Evolutionary conservation across 306 rosid genomes (phyloP), one percentile per base, ranked within the genome.

Genomic region (Quercus rubra): DNA sequence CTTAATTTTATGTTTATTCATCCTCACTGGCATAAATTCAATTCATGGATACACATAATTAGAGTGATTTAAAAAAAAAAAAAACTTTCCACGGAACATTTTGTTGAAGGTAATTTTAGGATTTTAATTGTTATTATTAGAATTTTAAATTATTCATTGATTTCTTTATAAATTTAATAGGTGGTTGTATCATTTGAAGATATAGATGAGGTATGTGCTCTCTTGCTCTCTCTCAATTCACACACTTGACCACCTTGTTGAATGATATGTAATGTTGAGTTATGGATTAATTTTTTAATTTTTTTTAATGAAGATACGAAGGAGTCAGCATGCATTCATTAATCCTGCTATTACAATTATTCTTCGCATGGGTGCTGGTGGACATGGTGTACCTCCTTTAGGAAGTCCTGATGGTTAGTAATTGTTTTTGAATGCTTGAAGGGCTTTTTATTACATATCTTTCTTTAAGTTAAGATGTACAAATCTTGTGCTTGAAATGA

Each of bases 351-450:
- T 95, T 81, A 95, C 99, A 73, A 92, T 95, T 74, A 89, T 90
- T 80, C 93, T 95, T 75, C 97, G 97, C 73, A 88, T 91, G 99
- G 99, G 99, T 85, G 97, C 99, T 78, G 99, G 98, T 83, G 99
- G 99, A 84, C 97, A 92, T 77, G 99, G 99, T 58, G 99, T 95
- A 62, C 99, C 99, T 87, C 99, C 98, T 74, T 83, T 95, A 82
- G 99, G 99, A 86, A 92, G 94, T 83, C 99, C 99, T 79, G 99
- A 95, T 89, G 99, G 99, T 95, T 75, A 88, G 98, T 86, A 69
- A 82, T 73, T 54, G 35, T 74, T 83, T 82, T 25, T 79, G 62
- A 79, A 83, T 69, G 38, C 61, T 23, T 69, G 33, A 70, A 19
- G 52, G 23, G 7, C 5, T 56, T 72, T 71, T 23, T 59, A 21